Base-by-base conservation (phyloP, 2,329 filamentous ascomycete genomes). In the Curvularia lunata region DNA sequence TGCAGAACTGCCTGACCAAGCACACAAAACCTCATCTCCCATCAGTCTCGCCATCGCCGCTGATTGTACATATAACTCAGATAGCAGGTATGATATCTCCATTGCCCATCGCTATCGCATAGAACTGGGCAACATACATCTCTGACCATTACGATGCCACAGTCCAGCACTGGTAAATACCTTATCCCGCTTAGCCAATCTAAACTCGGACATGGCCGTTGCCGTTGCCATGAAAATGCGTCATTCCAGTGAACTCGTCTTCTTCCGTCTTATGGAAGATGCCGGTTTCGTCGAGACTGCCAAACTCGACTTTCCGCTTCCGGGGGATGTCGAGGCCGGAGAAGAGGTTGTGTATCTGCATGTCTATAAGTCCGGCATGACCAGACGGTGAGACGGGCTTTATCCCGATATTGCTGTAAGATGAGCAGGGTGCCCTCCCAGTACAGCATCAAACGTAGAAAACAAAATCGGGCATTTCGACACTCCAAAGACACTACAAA, bases 1-100 rank as follows among this genome's bases (percentile, higher is more conserved):
- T n/a, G 72, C 80, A 13, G 72, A 80, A 3, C 73, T 87, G 6
- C 80, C 83, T 3, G 12, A 27, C 1, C n/a, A 52, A 28, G 27
- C 66, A 5, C 38, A 54, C 27, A 25, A 27, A 16, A 19, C 48
- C n/a, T 55, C 45, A 10, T 18, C 37, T 1, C 42, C 51, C 30
- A 81, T 85, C 66, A 84, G 89, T 70, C 68, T 91, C 32, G 80
- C 91, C 21, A 71, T 90, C 4, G 83, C 90, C 1, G 86, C 87
- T 1, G 89, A 91, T 71, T 91, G 89, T 75, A 91, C 88, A 1
- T 91, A 91, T 76, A 91, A 91, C 71, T 79, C 84, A 16, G 87
- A 89, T 66, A 88, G 85, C 67, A 74, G 72, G 73, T 75, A 56
- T 32, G 65, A 42, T 9, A 13, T 32, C 16, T 27, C 25, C 10